phyloP scores from a whole-genome alignment of 192 early-diverging fungal genomes.

The Linnemannia zychae region DNA sequence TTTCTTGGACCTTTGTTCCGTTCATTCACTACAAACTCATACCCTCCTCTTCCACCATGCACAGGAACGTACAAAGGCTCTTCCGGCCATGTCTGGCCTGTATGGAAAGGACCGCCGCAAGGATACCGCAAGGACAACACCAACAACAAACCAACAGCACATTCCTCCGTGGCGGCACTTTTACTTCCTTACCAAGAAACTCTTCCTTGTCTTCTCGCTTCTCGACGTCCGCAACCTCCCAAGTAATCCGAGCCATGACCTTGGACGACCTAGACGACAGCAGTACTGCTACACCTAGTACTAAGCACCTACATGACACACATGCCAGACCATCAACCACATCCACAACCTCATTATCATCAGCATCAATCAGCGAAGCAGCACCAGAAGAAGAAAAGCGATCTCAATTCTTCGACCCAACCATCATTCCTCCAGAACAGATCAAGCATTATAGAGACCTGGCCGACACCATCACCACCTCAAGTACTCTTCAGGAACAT shows the following conservation, averaged over 20 bases:
- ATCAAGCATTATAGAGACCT: conserved; percentile 28
- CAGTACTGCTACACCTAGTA: not conserved
- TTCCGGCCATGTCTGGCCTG: not conserved
- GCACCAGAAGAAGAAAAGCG: not conserved
- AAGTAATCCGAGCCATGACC: conserved; percentile 7
- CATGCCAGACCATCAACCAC: not conserved
- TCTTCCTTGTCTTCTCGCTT: conserved; percentile 12
- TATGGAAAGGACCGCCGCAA: not conserved
- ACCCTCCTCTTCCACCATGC: not conserved
- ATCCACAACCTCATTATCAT: not conserved
- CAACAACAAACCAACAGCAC: not conserved
- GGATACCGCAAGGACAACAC: not conserved
- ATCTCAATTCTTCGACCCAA: conserved; percentile 16
- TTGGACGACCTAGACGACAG: conserved; percentile 15
- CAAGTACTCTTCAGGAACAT: conserved; percentile 20
- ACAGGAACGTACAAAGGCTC: not conserved
- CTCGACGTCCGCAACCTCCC: conserved; percentile 22
- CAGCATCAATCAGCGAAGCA: conserved; percentile 1
- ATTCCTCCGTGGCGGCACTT: not conserved
- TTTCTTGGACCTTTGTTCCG: not conserved
- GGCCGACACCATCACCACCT: conserved; percentile 5
- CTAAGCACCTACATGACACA: not conserved
- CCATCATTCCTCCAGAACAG: conserved; percentile 24
- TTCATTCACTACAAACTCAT: not conserved
- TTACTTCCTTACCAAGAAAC: not conserved